Evolutionary conservation across 257 asterid genomes (phyloP), one percentile per base, ranked within the genome.

Genomic region (Capsicum pubescens): DNA sequence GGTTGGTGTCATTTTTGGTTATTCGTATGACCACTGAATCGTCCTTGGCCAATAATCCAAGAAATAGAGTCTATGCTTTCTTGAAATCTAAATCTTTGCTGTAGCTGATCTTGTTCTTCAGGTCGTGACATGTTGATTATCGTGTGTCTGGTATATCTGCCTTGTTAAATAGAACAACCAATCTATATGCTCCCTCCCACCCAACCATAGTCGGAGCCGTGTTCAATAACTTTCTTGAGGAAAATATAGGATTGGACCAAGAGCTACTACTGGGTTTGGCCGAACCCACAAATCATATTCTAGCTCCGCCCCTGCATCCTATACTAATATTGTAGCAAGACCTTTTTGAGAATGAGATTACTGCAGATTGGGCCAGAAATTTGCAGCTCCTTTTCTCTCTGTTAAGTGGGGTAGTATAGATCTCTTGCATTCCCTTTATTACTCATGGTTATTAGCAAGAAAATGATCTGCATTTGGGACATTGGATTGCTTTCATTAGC

Each of bases 41-140:
- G 8, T 52, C 81, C 50, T 54, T 76, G 63, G 81, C 81, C 64
- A 54, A 76, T 26, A 76, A 76, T 54, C 64, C 50, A 52, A 54
- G 81, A 4, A 54, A 14, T 55, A 76, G 19, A 76, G 14, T 52
- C 81, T 0, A 76, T 76, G 26, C 81, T 13, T 32, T 54, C 26
- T 76, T 76, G 26, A 26, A 16, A 26, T 76, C 21, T 76, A 26
- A 21, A 3, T 76, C 19, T 5, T 4, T 76, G 8, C 61, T 76
- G 63, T 48, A 48, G 59, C 80, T 46, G 80, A 7, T 72, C 58
- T n/a, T 11, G 48, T 54, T 52, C 4, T 15, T 44, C 0, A 4
- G 81, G 61, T 9, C 21, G 63, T 52, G 57, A 48, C 80, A 48
- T 14, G 56, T 19, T 48, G 57, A 21, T 19, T 74, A 21, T 61